Evolutionary conservation across 2,329 filamentous ascomycete species (phyloP), one percentile per base, ranked within the genome.

Genomic region (Trichophyton rubrum): DNA sequence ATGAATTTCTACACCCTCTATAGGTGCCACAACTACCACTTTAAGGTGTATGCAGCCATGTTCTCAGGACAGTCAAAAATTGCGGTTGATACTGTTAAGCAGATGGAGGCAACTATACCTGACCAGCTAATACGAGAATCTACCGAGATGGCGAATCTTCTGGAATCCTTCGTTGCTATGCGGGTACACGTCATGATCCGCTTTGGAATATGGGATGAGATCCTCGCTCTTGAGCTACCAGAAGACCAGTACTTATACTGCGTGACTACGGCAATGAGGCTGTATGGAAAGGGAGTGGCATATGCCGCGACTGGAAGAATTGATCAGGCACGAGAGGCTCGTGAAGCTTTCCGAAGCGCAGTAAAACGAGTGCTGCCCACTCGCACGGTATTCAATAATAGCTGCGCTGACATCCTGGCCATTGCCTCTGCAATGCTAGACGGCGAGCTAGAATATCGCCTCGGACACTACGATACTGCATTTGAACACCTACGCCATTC

Each of bases 101-200:
- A 77, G 51, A 78, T 90, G 56, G 86, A 90, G 67, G 72, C 72
- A 0, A 82, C 82, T 0, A 73, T 90, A 3, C 81, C 87, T 0
- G 82, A 86, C 59, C 79, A 80, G 0, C 71, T 90, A 2, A 75
- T 91, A 0, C 80, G 82, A 0, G 68, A 84, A 63, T 84, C 82
- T 0, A 86, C 86, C 0, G 85, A 86, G 0, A 90, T 91, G 87
- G 86, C 87, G 0, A 86, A 90, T 70, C 90, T 86, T 83, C 75
- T 90, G 0, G 88, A 91, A 71, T 81, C 81, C 1, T 90, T 89
- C 64, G 72, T 87, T 2, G 80, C 81, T 1, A 83, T 89, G 70
- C 80, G 84, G 2, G 75, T 86, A 1, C 88, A 92, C 69, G 84
- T 85, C 0, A 75, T 88, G 15, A 78, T 92, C 51, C 82, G 88